Evolutionary conservation across 148 eudicot genomes (phyloP), one percentile per base, ranked within the genome.

Genomic region (Hydrangea macrophylla): DNA sequence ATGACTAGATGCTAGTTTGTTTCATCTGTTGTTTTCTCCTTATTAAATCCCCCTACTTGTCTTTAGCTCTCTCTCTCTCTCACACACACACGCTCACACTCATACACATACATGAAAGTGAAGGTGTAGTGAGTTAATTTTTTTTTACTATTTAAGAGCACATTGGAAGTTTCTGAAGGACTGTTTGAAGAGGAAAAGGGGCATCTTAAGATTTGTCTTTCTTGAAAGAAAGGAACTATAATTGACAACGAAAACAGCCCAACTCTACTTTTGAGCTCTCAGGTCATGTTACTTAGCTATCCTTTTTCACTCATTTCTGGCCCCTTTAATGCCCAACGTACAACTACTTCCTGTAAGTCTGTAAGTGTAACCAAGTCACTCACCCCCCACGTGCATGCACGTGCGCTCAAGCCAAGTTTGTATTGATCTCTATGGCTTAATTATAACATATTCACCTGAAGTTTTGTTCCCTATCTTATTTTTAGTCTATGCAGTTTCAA

Each of bases 1-100:
- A 6, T 55, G 44, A 58, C 22, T 30, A 58, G n/a, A 50, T 50
- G 13, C 71, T 51, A 36, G 28, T 66, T 51, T 40, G 71, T 67
- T 51, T 67, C 76, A 66, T 73, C 39, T 35, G 58, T 73, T 67
- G 71, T 67, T 67, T 73, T 73, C 76, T 28, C 64, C 60, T 26
- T 27, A 60, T 59, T 73, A 31, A 73, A 24, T 67, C 59, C 18
- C 44, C 51, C 60, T 66, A 25, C n/a, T 59, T 70, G 45, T 58
- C 55, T 67, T 17, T 9, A 50, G 35, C 32, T 25, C 70, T 11
- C 37, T 26, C 26, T 55, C 39, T 55, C 32, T 17, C 30, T 36
- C 60, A 11, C 36, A 23, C 68, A 9, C 56, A 3, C 51, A 5
- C 32, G 11, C 27, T 55, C 61, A 33, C 42, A 50, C 25, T 50